A percentile compares a stretch with the other conserved stretches of the same genome.
Conservation (phyloP, 176 grass and related monocot species). For the Oryza australiensis region DNA sequence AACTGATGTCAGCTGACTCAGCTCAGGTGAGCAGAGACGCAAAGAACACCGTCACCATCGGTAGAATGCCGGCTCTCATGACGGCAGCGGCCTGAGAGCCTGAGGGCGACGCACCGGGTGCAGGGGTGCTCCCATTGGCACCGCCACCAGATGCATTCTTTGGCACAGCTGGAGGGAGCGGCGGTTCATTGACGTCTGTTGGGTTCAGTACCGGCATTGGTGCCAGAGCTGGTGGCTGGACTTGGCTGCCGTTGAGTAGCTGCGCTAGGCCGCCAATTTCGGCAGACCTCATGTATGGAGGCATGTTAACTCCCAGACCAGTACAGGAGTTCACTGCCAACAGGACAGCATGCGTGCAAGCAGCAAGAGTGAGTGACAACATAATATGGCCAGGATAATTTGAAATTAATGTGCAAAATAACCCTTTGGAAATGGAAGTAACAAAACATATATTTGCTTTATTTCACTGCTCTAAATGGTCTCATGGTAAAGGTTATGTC, state of each 20-base stretch:
- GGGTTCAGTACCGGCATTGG: slow-evolving; percentile 40
- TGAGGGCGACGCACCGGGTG: slow-evolving; percentile 30
- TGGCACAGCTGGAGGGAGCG: slow-evolving; percentile 41
- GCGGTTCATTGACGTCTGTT: slow-evolving; percentile 45
- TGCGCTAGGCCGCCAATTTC: slow-evolving; percentile 11
- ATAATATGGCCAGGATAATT: neutral
- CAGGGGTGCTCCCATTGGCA: neutral
- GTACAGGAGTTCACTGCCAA: slow-evolving; percentile 64
- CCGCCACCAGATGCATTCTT: neutral
- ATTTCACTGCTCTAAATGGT: too few species aligned
- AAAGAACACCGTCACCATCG: slow-evolving; percentile 24
- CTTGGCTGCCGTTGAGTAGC: neutral
- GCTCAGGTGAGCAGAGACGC: slow-evolving; percentile 36
- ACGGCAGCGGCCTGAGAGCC: neutral
- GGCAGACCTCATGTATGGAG: slow-evolving; percentile 41
- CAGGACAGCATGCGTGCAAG: neutral
- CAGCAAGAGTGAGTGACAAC: neutral
- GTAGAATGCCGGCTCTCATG: slow-evolving; percentile 15
- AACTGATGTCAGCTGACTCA: slow-evolving; percentile 12
- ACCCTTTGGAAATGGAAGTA: too few species aligned
- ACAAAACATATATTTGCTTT: too few species aligned
- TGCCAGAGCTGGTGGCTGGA: slow-evolving; percentile 41
- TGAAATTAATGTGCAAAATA: neutral
- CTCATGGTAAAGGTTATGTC: too few species aligned
- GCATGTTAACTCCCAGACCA: slow-evolving; percentile 33